A percentile compares a stretch with the other conserved stretches of the same genome.
Evolutionary conservation across 176 grass and related monocot genomes (phyloP).

Genomic region (Paspalum vaginatum): DNA sequence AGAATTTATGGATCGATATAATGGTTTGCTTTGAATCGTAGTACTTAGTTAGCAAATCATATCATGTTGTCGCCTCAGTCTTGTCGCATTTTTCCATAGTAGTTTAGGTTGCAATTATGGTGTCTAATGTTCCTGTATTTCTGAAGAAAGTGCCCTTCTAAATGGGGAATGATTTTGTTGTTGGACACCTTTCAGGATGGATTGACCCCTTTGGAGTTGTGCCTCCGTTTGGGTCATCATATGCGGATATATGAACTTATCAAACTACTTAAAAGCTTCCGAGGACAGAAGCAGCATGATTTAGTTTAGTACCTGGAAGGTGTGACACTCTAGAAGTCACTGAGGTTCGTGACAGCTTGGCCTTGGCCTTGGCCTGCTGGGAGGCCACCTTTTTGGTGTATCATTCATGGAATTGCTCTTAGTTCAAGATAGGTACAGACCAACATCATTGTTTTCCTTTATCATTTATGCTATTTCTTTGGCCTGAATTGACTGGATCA

Average conservation of each 20-base stretch:
- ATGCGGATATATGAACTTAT: constrained; percentile 76
- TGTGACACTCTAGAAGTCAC: not conserved
- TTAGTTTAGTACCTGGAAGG: constrained; percentile 13
- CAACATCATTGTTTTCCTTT: not conserved
- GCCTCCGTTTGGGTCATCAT: constrained; percentile 67
- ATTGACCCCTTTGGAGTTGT: constrained; percentile 81
- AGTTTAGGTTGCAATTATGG: not conserved
- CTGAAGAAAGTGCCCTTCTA: not conserved
- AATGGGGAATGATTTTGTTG: constrained; percentile 21
- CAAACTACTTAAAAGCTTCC: constrained; percentile 78
- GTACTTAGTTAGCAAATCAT: not conserved
- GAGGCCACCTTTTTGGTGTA: constrained; percentile 10
- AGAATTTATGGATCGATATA: constrained; percentile 7
- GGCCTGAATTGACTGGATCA: not conserved
- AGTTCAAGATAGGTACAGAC: constrained; percentile 19
- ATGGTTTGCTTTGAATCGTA: not conserved
- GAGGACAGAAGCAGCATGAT: constrained; percentile 40
- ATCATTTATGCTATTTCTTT: constrained; percentile 17
- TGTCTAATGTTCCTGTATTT: not conserved
- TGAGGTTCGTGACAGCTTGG: constrained; percentile 13
- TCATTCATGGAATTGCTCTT: constrained; percentile 20
- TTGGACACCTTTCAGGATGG: constrained; percentile 66
- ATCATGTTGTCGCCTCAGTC: not conserved
- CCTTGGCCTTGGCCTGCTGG: too few species aligned
- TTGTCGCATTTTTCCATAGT: constrained; percentile 13